Evolutionary conservation across 441 rosid species (phyloP).

Genomic region (Viola pubescens): DNA sequence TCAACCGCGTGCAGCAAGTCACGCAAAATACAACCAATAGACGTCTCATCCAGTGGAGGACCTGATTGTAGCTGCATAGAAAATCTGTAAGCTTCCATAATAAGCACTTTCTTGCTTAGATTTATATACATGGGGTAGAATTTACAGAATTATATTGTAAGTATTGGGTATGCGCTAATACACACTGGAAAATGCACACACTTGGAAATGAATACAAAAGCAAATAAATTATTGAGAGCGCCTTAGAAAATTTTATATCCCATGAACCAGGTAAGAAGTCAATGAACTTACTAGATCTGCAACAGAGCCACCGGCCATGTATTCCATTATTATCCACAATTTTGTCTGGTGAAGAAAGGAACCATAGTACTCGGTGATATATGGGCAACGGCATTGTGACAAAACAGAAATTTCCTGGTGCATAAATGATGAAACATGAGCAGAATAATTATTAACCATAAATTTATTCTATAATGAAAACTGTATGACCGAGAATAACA

Average conservation of each 20-base stretch:
- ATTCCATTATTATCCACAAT: constrained; percentile 99
- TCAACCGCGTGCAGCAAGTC: constrained; percentile 97
- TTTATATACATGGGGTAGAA: too few species aligned
- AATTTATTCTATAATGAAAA: constrained; percentile 8
- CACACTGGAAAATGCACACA: too few species aligned
- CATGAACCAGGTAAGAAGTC: constrained; percentile 18
- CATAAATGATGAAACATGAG: constrained; percentile 29
- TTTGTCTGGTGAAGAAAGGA: constrained; percentile 97
- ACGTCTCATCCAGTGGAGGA: constrained; percentile 83
- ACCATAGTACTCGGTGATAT: constrained; percentile 96
- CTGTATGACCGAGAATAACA: constrained; percentile 14
- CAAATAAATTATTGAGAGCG: too few species aligned
- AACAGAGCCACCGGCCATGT: constrained; percentile 99
- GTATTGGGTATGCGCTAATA: too few species aligned
- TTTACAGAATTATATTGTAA: too few species aligned
- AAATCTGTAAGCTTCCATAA: too few species aligned
- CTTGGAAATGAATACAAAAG: too few species aligned
- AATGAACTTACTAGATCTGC: constrained; percentile 82
- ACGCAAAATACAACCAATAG: constrained; percentile 84
- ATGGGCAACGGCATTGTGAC: constrained; percentile 92
- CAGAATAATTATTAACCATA: constrained; percentile 14
- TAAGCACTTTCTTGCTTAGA: too few species aligned
- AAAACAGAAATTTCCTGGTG: constrained; percentile 95
- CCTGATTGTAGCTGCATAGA: constrained; percentile 84
- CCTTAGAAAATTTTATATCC: neutral